phyloP scores from a whole-genome alignment of 2,329 filamentous ascomycete genomes.

The Aschersonia sp. region DNA sequence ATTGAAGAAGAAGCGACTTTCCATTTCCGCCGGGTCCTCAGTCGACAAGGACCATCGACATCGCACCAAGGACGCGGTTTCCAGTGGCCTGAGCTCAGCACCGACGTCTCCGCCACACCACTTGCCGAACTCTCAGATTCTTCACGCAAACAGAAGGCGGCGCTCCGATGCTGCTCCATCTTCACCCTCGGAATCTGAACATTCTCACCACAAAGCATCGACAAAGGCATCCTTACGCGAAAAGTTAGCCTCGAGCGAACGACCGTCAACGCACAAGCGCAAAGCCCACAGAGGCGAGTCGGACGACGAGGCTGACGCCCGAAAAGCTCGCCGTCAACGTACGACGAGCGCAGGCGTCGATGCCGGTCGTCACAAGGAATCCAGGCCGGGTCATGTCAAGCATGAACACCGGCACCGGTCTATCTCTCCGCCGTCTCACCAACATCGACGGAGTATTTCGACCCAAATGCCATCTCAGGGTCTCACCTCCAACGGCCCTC shows the following conservation, averaged over 20 bases:
- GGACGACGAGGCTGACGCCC: constrained; percentile 40
- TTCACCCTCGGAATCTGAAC: constrained; percentile 43
- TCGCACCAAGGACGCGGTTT: constrained; percentile 31
- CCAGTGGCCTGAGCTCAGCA: constrained; percentile 43
- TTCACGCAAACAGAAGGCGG: constrained; percentile 13
- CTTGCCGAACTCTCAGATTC: constrained; percentile 14
- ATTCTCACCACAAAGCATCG: constrained; percentile 24
- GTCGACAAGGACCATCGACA: constrained; percentile 24
- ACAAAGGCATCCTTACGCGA: constrained; percentile 32
- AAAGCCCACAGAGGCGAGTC: constrained; percentile 40
- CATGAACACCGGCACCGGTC: constrained; percentile 28
- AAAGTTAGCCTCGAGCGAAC: constrained; percentile 32
- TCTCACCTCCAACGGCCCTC: constrained; percentile 33
- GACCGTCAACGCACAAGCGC: constrained; percentile 33
- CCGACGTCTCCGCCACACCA: constrained; percentile 38
- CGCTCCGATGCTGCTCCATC: constrained; percentile 21
- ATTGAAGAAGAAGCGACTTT: constrained; percentile 35
- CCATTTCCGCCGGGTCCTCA: constrained; percentile 12
- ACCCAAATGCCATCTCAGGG: constrained; percentile 43
- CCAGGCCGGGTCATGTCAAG: constrained; percentile 17
- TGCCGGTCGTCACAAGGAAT: constrained; percentile 16
- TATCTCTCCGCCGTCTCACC: constrained; percentile 41
- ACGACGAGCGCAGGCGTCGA: constrained; percentile 29
- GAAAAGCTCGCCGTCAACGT: constrained; percentile 39
- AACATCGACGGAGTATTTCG: constrained; percentile 49